Evolutionary conservation across 2,329 filamentous ascomycete species (phyloP).

Genomic region (Claviceps africana): DNA sequence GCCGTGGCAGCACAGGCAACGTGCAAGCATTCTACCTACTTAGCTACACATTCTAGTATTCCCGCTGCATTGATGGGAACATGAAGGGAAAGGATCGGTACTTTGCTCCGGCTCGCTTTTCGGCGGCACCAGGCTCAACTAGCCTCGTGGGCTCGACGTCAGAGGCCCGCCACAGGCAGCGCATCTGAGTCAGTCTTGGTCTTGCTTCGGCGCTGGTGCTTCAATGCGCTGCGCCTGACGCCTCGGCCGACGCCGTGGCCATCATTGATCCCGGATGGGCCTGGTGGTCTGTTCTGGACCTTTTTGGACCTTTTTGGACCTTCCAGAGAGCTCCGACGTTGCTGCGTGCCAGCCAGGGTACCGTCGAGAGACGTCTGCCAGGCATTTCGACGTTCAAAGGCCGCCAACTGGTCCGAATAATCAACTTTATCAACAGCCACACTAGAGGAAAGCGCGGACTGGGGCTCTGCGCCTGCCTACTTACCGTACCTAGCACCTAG

Average conservation of each 20-base stretch:
- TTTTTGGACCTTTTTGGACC: too few species aligned
- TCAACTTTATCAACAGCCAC: not conserved
- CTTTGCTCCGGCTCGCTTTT: not conserved
- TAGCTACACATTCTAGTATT: too few species aligned
- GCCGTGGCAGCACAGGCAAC: too few species aligned
- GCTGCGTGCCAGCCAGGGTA: too few species aligned
- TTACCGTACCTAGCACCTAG: too few species aligned
- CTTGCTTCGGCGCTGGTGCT: not conserved
- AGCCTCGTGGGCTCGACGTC: not conserved
- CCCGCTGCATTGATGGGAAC: not conserved
- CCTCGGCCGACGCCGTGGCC: slow-evolving; percentile 3
- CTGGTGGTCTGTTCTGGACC: too few species aligned
- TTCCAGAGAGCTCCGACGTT: too few species aligned
- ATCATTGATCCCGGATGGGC: not conserved
- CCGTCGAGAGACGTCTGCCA: too few species aligned
- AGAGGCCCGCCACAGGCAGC: slow-evolving; percentile 2
- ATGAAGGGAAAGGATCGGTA: not conserved
- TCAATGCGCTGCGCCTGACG: slow-evolving; percentile 4
- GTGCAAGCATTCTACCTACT: too few species aligned
- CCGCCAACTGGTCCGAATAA: not conserved
- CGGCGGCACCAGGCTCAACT: slow-evolving; percentile 3
- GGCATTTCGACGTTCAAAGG: too few species aligned
- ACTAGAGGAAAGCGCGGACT: slow-evolving; percentile 1
- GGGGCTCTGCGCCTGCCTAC: not conserved
- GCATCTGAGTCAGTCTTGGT: slow-evolving; percentile 6